These are phyloP conservation scores for Begonia masoniana DNA, from an alignment of 306 rosid species.

Conservation along the genomic window DNA sequence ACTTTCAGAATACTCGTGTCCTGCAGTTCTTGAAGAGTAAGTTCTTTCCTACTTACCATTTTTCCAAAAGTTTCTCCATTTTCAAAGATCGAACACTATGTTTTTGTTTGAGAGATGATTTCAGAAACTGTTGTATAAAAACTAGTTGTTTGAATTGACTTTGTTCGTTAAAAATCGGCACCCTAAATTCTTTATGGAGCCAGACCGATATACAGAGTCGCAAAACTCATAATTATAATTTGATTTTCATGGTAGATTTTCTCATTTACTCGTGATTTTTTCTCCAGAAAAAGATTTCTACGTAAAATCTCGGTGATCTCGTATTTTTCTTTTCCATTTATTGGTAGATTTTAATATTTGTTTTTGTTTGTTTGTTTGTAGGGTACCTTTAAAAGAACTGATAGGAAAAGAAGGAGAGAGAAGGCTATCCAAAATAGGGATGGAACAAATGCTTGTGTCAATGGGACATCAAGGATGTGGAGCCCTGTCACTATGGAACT, in stretches of 20 bases:
- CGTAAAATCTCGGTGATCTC: too few species aligned
- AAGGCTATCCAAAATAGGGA: conserved; percentile 39
- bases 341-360: not conserved
- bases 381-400: conserved; percentile 53
- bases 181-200: too few species aligned
- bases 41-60: conserved; percentile 2
- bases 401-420: conserved; percentile 54
- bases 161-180: not conserved
- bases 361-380: conserved; percentile 3
- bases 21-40: conserved; percentile 41
- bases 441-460: conserved; percentile 47
- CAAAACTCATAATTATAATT: too few species aligned
- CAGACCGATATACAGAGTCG: too few species aligned
- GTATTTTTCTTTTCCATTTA: not conserved
- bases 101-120: too few species aligned
- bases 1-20: conserved; percentile 24
- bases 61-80: not conserved
- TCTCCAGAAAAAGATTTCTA: too few species aligned
- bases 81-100: too few species aligned
- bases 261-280: not conserved
- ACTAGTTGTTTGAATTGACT: too few species aligned
- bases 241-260: not conserved
- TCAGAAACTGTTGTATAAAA: too few species aligned
- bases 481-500: conserved; percentile 49
- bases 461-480: conserved; percentile 75